Base-by-base conservation (phyloP, 345 rosid species). In the Citrus australasica region DNA sequence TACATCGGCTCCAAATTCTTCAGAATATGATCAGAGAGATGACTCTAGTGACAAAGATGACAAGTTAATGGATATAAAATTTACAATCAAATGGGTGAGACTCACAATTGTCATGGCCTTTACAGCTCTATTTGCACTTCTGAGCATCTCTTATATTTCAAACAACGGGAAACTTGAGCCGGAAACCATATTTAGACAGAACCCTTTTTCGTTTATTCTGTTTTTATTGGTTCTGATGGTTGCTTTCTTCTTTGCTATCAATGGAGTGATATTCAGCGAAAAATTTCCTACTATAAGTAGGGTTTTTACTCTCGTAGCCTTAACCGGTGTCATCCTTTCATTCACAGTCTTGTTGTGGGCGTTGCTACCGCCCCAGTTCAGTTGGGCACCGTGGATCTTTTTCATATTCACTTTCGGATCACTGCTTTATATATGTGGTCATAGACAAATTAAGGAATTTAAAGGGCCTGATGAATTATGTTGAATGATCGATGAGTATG, bases 301-400 rank as follows among this genome's bases (percentile, higher is more conserved):
- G 35, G 59, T 4, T 69, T 69, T 40, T 24, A 42, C n/a, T 42
- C 33, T 42, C 13, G n/a, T 69, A 9, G 56, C 73, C 25, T 5
- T 69, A 25, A 24, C 30, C 3, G 22, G 73, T 14, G 56, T 42
- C 32, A 27, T 69, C 55, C 58, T 69, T 24, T 42, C 58, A 24
- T 69, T 69, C 58, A 69, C 73, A 24, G 27, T 42, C 24, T 42
- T 69, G 58, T 25, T 69, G 27, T 42, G 73, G 73, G 56, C 73
- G 7, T 42, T 69, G 5, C 56, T 69, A 9, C 73, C 73, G 14
- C 33, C 33, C 27, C 27, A 67, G 46, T 22, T 68, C 33, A 42
- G 72, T 58, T 69, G 73, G 73, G 56, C 5, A 5, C 73, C 73
- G 6, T 69, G 58, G 73, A 22, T 46, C 32, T 24, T 69, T 46